Evolutionary conservation across 345 rosid species (phyloP), one percentile per base, ranked within the genome.

Genomic region (Gossypium thurberi): DNA sequence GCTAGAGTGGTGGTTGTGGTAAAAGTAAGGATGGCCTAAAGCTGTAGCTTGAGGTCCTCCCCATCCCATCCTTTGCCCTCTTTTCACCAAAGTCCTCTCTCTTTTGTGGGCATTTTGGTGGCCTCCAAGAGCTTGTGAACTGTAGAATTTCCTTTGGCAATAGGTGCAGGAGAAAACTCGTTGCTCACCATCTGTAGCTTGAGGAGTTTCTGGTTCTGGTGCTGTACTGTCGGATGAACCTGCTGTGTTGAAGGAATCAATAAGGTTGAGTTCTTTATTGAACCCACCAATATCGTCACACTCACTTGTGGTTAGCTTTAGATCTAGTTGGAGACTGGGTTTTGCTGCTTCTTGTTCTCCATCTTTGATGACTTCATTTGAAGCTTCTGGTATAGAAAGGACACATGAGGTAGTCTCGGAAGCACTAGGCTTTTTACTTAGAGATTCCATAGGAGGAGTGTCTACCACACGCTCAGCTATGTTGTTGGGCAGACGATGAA

Each of bases 61-160:
- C 40, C 40, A 33, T 20, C 78, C 84, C 69, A 86, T 82, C 57
- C 81, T 83, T 66, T 83, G 88, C 6, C 90, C 89, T 75, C 89
- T 85, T 74, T 90, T 92, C 40, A 91, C 97, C 21, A 92, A 79
- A 62, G 90, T 90, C 73, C 97, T 87, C 68, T 92, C 97, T 68
- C 94, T 81, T 78, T 90, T 92, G 68, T 92, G 97, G 0, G 96
- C 97, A 74, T 92, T 92, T 81, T 92, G 97, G 73, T 92, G 97
- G 2, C 97, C 97, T 23, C 97, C 97, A 18, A 92, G 91, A 0
- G 97, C 97, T 70, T 92, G 97, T 46, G 97, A 92, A 74, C 96
- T 90, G 64, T 90, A 87, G 85, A 92, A 92, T 69, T 88, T 92
- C 74, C 97, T 84, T 72, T 90, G 92, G 75, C 97, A 92, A 75